Evolutionary conservation across 2,329 filamentous ascomycete genomes (phyloP).

Genomic region (Aspergillus aculeatinus): DNA sequence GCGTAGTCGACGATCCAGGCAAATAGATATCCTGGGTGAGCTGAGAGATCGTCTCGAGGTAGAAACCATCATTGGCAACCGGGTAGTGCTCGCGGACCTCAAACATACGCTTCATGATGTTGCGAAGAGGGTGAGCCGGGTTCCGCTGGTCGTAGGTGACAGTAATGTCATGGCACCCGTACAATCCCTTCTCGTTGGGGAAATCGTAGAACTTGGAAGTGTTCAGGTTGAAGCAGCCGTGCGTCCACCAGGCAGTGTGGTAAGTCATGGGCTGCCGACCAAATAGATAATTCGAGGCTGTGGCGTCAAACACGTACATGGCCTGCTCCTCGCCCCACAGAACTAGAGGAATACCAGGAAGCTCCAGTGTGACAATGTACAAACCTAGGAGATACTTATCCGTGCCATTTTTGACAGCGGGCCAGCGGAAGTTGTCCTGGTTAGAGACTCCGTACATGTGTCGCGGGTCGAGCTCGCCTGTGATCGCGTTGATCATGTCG

Average conservation of each 20-base stretch:
- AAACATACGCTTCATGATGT: conserved; percentile 60
- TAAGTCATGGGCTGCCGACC: conserved; percentile 62
- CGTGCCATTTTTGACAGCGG: conserved; percentile 55
- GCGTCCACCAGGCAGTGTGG: conserved; percentile 60
- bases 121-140: conserved; percentile 59
- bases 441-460: conserved; percentile 64
- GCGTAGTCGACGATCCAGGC: conserved; percentile 51
- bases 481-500: conserved; percentile 59
- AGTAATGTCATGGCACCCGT: conserved; percentile 56
- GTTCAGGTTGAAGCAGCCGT: conserved; percentile 60
- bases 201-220: conserved; percentile 58
- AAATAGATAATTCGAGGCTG: conserved; percentile 63
- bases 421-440: conserved; percentile 65
- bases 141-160: conserved; percentile 62
- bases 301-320: conserved; percentile 62
- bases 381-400: conserved; percentile 56
- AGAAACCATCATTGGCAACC: conserved; percentile 58
- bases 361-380: conserved; percentile 57
- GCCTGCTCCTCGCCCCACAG: conserved; percentile 68
- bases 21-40: conserved; percentile 51
- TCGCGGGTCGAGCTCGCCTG: conserved; percentile 57
- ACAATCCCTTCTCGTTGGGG: conserved; percentile 53
- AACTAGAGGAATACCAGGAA: conserved; percentile 60
- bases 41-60: conserved; percentile 55
- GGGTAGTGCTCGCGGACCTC: conserved; percentile 57